Percentiles rank a stretch among this genome's conserved stretches.
phyloP scores from a whole-genome alignment of 116 monocot genomes.

The Dioscorea cayenensis region DNA sequence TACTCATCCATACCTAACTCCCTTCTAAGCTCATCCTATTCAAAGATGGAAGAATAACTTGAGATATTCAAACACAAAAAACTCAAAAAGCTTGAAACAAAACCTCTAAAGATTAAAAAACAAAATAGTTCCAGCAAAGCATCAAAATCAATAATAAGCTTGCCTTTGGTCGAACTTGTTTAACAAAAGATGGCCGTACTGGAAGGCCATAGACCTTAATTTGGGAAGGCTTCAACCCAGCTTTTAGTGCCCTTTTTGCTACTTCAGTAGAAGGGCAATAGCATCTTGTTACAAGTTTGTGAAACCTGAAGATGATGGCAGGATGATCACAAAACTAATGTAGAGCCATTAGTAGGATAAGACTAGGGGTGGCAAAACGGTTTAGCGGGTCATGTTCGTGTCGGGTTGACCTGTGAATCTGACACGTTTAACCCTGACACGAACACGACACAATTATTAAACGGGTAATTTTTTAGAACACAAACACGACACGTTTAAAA shows the following conservation, averaged over 20 bases:
- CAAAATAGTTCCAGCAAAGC: neutral
- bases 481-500: too few relatives aligned
- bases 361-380: too few relatives aligned
- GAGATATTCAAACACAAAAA: neutral
- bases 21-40: constrained; percentile 66
- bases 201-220: constrained; percentile 98
- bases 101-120: neutral
- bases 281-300: constrained; percentile 96
- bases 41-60: neutral
- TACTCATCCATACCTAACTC: constrained; percentile 88
- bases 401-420: too few relatives aligned
- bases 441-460: too few relatives aligned
- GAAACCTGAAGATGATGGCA: constrained; percentile 58
- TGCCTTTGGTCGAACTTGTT: constrained; percentile 70
- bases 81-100: neutral
- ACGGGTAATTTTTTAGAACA: too few relatives aligned
- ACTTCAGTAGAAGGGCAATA: constrained; percentile 95
- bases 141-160: neutral
- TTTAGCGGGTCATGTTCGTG: too few relatives aligned
- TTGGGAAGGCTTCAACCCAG: constrained; percentile 76
- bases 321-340: neutral
- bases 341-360: neutral
- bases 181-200: constrained; percentile 92
- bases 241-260: constrained; percentile 85
- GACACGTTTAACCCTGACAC: too few relatives aligned